Evolutionary conservation across 176 grass and related monocot species (phyloP).

Genomic region (Olyra latifolia): DNA sequence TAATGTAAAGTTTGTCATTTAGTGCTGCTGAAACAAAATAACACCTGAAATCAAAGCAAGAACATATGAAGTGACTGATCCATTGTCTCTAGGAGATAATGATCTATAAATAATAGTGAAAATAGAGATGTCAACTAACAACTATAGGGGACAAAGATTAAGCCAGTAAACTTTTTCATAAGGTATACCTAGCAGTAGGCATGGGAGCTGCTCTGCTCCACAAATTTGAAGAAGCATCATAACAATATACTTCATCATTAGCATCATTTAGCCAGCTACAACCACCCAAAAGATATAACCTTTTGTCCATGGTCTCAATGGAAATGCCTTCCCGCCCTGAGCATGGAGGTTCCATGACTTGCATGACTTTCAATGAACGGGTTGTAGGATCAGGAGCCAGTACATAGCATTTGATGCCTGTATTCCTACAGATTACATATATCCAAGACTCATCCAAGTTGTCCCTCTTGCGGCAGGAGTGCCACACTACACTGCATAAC

Average conservation of each 20-base stretch:
- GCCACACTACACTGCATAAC: conserved; percentile 62
- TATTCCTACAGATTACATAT: conserved; percentile 55
- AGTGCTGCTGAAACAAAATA: conserved; percentile 58
- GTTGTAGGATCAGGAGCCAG: conserved; percentile 53
- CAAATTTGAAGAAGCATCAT: conserved; percentile 52
- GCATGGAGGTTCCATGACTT: conserved; percentile 46
- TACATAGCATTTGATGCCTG: conserved; percentile 49
- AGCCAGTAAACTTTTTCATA: neutral
- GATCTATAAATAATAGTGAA: neutral
- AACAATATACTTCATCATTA: conserved; percentile 69
- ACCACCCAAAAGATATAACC: conserved; percentile 75
- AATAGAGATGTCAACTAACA: neutral
- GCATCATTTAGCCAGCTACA: conserved; percentile 46
- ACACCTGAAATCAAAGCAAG: conserved; percentile 47
- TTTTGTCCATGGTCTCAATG: conserved; percentile 59
- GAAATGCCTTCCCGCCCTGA: conserved; percentile 47
- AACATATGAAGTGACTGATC: neutral
- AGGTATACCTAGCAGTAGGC: conserved; percentile 67
- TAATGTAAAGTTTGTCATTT: conserved; percentile 59
- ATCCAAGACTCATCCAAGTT: conserved; percentile 69
- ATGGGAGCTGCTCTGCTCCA: conserved; percentile 61
- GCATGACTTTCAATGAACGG: conserved; percentile 46
- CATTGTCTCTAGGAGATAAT: neutral
- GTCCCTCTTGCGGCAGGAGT: conserved; percentile 53
- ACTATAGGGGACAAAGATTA: neutral